phyloP scores from a whole-genome alignment of 257 asterid genomes.

The Scutellaria barbata region DNA sequence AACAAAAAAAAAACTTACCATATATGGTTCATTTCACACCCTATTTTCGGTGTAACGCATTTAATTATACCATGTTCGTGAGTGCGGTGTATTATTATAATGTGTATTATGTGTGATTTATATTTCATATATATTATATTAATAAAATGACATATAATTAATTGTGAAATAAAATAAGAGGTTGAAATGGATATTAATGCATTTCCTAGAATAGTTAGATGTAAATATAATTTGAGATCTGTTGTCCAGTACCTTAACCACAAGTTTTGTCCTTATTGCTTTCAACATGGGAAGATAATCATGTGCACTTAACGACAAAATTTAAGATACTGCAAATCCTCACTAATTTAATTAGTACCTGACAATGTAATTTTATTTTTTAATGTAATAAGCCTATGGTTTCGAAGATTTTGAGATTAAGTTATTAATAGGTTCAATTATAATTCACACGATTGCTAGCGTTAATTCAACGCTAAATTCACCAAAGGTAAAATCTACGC shows the following conservation, averaged over 20 bases:
- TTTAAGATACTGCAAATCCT: conserved; percentile 11
- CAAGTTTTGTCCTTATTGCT: conserved; percentile 28
- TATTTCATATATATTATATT: background rate
- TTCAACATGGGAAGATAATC: conserved; percentile 33
- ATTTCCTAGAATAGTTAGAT: conserved; percentile 20
- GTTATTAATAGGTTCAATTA: background rate
- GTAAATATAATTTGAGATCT: conserved; percentile 25
- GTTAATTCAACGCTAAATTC: background rate
- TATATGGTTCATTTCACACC: too few relatives aligned
- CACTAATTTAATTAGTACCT: background rate
- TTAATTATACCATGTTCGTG: too few relatives aligned
- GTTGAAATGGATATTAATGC: background rate
- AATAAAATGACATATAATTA: background rate
- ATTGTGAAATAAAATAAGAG: background rate
- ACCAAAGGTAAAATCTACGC: too few relatives aligned
- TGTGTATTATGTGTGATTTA: background rate
- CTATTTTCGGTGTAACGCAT: too few relatives aligned
- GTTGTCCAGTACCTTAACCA: conserved; percentile 20
- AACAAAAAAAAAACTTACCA: too few relatives aligned
- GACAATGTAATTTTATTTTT: background rate
- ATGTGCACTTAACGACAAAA: conserved; percentile 30
- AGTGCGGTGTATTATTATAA: too few relatives aligned
- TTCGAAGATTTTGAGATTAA: background rate
- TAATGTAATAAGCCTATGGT: background rate
- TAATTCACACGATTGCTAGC: background rate